Evolutionary conservation across 108 stramenopile genomes (phyloP).

Genomic region (Skeletonema tropicum): DNA sequence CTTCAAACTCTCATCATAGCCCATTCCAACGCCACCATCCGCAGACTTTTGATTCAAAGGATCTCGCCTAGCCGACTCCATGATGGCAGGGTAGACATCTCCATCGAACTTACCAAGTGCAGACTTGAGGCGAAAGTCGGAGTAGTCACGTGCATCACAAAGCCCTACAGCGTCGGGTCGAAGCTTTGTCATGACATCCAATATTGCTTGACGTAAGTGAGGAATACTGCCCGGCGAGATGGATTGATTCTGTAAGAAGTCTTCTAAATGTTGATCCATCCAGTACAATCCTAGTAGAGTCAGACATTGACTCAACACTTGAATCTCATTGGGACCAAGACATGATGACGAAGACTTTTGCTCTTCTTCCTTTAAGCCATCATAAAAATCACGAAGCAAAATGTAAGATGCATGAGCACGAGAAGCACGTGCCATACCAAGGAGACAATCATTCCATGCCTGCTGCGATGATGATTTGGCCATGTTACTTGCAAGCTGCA

Average conservation of each 20-base stretch:
- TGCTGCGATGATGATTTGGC: conserved; percentile 52
- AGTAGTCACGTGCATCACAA: conserved; percentile 89
- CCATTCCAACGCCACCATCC: conserved; percentile 60
- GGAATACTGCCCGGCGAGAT: conserved; percentile 51
- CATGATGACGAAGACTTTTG: conserved; percentile 31
- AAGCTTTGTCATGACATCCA: conserved; percentile 50
- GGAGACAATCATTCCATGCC: conserved; percentile 86
- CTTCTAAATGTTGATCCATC: conserved; percentile 88
- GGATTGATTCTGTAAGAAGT: conserved; percentile 83
- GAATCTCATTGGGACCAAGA: conserved; percentile 55
- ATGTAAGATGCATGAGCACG: conserved; percentile 80
- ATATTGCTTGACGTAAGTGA: conserved; percentile 57
- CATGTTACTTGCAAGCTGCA: conserved; percentile 60
- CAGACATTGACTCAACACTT: conserved; percentile 68
- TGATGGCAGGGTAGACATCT: conserved; percentile 89
- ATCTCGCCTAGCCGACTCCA: conserved; percentile 80
- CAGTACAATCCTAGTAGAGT: conserved; percentile 82
- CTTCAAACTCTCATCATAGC: conserved; percentile 75
- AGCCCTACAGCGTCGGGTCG: conserved; percentile 89
- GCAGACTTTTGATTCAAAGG: conserved; percentile 67
- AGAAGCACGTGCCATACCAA: conserved; percentile 77
- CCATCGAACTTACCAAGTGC: conserved; percentile 90
- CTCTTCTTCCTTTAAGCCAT: conserved; percentile 67
- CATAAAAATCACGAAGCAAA: conserved; percentile 68
- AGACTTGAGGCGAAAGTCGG: conserved; percentile 88